A percentile compares a stretch with the other conserved stretches of the same genome.
Evolutionary conservation across 2,329 filamentous ascomycete genomes (phyloP).

Genomic region (Nannizziopsis arthrosporioides): DNA sequence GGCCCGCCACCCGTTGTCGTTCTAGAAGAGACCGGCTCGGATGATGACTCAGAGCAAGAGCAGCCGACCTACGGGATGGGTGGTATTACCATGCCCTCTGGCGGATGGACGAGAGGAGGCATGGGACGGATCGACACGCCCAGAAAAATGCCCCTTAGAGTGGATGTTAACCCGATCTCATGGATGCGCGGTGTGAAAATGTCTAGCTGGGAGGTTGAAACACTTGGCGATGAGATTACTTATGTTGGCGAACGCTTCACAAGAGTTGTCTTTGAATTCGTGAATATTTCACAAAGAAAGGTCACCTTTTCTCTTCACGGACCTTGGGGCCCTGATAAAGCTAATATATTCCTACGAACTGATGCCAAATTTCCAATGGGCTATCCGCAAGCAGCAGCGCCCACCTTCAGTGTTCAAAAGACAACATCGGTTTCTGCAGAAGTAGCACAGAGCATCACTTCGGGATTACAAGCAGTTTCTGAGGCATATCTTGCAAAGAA

Average conservation of each 20-base stretch:
- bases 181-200: constrained; percentile 58
- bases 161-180: constrained; percentile 47
- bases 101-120: constrained; percentile 32
- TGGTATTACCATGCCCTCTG: constrained; percentile 43
- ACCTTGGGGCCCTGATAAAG: constrained; percentile 46
- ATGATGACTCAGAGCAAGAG: neutral
- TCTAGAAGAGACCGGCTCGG: neutral
- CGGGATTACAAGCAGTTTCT: constrained; percentile 45
- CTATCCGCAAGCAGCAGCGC: constrained; percentile 43
- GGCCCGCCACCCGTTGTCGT: neutral
- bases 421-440: constrained; percentile 45
- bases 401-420: constrained; percentile 45
- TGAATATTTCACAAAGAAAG: constrained; percentile 44
- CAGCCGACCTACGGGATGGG: constrained; percentile 31
- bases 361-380: constrained; percentile 47
- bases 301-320: constrained; percentile 48
- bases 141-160: constrained; percentile 36
- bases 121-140: constrained; percentile 41
- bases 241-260: constrained; percentile 50
- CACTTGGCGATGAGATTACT: constrained; percentile 49
- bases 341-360: constrained; percentile 45
- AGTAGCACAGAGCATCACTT: constrained; percentile 38
- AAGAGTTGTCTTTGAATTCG: constrained; percentile 49
- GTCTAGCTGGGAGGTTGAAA: constrained; percentile 42
- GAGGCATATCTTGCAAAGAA: constrained; percentile 41